Evolutionary conservation across 2,329 filamentous ascomycete genomes (phyloP), one percentile per base, ranked within the genome.

Genomic region (Talaromyces sp.): DNA sequence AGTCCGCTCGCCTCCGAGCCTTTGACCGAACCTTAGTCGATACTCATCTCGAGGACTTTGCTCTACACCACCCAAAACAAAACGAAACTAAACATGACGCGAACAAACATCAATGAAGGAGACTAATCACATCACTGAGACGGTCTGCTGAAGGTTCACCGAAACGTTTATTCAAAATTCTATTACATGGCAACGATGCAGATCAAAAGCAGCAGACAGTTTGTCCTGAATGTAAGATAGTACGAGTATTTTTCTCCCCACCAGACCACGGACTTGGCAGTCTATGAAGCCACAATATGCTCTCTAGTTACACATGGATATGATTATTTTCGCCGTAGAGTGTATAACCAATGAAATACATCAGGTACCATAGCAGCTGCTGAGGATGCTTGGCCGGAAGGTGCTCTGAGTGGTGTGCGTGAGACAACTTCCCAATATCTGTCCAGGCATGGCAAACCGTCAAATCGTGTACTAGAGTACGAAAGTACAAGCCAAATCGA

Each of bases 321-420:
- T 31, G 3, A 54, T 63, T 48, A 63, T 7, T 52, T 60, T 44
- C 69, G 50, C 28, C 35, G 67, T 28, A 76, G 58, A 3, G 71
- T 66, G 67, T 76, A 75, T 12, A 75, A 35, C 74, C 73, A 76
- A 62, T 76, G 74, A 60, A 71, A 76, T 5, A 75, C 68, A 12
- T 74, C 69, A 0, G 74, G 73, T 4, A 70, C 67, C 63, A 73
- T 55, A 5, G 71, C 70, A 40, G 68, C 66, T 0, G 71, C 66
- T n/a, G 69, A 71, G 1, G 68, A 35, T 8, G 59, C 65, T 35
- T 67, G 54, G 2, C 73, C 74, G 7, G 72, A 16, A 12, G 73
- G 73, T 9, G 74, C 74, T 60, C 71, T 71, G 25, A 76, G 31
- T 3, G 72, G 64, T 6, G 66, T 72, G 6, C 71, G 73, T 7